Evolutionary conservation across 2,329 filamentous ascomycete genomes (phyloP), one percentile per base, ranked within the genome.

Genomic region (Karstenula rhodostoma): DNA sequence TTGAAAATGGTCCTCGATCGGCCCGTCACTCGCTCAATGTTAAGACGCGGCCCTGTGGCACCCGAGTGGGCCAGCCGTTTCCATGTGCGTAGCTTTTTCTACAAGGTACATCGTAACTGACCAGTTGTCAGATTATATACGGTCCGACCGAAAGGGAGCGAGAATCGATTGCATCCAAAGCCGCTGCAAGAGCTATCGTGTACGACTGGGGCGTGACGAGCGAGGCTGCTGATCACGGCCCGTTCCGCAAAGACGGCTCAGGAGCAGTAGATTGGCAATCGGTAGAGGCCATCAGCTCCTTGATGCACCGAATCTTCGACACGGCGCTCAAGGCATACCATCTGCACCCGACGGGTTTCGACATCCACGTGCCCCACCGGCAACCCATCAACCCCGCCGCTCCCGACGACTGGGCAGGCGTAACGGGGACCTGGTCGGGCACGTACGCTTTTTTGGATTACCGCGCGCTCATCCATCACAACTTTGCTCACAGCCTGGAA

Each of bases 371-470:
- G 17, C 64, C 65, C 5, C 22, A 56, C 48, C 32, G 46, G 22
- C 22, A 67, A 12, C 55, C 66, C 4, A 9, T 33, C 4, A 32
- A 60, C 46, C 35, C 61, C 2, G 22, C 54, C 7, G 17, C 37
- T 12, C 43, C 53, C 4, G 57, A 62, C 8, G 69, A 72, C 44
- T 72, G 69, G 69, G 69, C 69, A 19, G 67, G 68, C 23, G 54
- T 71, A 6, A 65, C 59, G 8, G 53, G 63, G 15, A 46, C 46
- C 1, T 72, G 67, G 67, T 19, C 65, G 8, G 69, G 69, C 12
- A 72, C 67, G 4, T 72, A 70, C 48, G 67, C 65, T 3, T 70
- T 70, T 44, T 53, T 72, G 8, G 67, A 69, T 47, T 70, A 68
- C 23, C 56, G 65, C 32, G 64, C 67, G 12, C 57, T 70, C 6